These are phyloP conservation scores for Fusarium sp. DNA, from an alignment of 2,329 filamentous ascomycete genomes.

Conservation along the genomic window DNA sequence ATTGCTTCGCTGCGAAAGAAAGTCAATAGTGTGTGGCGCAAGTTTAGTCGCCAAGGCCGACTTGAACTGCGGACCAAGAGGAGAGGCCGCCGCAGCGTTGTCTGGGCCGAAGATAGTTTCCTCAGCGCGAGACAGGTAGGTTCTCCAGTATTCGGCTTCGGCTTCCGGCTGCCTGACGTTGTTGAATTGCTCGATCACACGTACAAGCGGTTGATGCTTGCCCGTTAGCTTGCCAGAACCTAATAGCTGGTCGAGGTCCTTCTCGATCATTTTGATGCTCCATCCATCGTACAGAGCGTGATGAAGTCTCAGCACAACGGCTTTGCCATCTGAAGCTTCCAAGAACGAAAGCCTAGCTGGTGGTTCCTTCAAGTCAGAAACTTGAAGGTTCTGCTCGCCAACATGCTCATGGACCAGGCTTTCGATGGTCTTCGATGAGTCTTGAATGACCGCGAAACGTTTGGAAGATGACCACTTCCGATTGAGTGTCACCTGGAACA, in stretches of 20 bases:
- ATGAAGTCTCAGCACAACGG: constrained; percentile 20
- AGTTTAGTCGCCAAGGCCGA: fast-evolving
- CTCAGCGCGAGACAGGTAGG: neutral
- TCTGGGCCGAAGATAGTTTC: neutral
- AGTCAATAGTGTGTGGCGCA: neutral
- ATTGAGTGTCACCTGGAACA: constrained; percentile 12
- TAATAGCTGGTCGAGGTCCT: neutral
- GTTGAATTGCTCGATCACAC: neutral
- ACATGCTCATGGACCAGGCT: neutral
- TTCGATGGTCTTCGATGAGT: neutral
- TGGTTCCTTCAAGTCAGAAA: constrained; percentile 11
- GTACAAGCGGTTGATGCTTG: neutral
- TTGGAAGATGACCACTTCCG: neutral
- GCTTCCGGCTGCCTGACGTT: neutral
- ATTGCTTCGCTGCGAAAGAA: neutral
- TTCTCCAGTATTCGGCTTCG: constrained; percentile 7
- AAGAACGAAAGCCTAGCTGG: constrained; percentile 1
- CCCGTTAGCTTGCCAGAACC: fast-evolving
- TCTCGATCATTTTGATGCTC: constrained; percentile 26
- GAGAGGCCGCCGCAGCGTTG: fast-evolving
- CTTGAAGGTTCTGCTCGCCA: neutral
- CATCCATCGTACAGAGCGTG: constrained; percentile 27
- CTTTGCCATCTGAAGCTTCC: constrained; percentile 1
- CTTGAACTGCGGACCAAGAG: constrained; percentile 8
- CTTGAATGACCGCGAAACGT: neutral